These are phyloP conservation scores for Alternaria panax DNA, from an alignment of 2,329 filamentous ascomycete species.

Conservation along the genomic window DNA sequence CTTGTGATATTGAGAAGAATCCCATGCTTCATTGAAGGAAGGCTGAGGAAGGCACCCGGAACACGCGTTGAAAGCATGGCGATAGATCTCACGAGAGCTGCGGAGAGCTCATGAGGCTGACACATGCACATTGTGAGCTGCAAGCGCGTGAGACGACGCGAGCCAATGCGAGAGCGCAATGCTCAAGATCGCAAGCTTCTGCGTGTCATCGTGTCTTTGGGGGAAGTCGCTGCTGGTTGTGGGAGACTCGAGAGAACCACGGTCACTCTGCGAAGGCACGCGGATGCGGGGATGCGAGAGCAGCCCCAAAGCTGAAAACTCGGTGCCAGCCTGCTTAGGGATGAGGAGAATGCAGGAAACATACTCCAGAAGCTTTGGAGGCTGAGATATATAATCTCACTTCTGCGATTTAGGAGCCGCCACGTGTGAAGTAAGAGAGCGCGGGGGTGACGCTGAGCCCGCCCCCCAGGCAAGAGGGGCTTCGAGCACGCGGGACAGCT, in stretches of 20 bases:
- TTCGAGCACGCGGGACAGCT: not conserved
- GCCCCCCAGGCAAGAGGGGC: not conserved
- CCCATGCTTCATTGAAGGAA: not conserved
- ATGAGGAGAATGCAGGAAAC: not conserved
- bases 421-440: not conserved
- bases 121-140: not conserved
- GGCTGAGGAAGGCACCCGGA: not conserved
- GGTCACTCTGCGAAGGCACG: constrained; percentile 5
- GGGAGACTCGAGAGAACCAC: not conserved
- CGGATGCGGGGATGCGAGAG: not conserved
- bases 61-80: not conserved
- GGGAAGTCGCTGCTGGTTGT: not conserved
- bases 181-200: not conserved
- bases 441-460: not conserved
- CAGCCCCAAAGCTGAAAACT: not conserved
- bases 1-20: not conserved
- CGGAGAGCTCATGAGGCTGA: not conserved
- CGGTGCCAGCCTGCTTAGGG: not conserved
- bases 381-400: not conserved
- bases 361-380: not conserved
- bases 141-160: not conserved
- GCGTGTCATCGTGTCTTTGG: not conserved
- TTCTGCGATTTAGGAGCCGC: not conserved
- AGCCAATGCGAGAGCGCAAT: not conserved
- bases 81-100: not conserved